Base-by-base conservation (phyloP, 345 rosid species). In the Bretschneidera sinensis region DNA sequence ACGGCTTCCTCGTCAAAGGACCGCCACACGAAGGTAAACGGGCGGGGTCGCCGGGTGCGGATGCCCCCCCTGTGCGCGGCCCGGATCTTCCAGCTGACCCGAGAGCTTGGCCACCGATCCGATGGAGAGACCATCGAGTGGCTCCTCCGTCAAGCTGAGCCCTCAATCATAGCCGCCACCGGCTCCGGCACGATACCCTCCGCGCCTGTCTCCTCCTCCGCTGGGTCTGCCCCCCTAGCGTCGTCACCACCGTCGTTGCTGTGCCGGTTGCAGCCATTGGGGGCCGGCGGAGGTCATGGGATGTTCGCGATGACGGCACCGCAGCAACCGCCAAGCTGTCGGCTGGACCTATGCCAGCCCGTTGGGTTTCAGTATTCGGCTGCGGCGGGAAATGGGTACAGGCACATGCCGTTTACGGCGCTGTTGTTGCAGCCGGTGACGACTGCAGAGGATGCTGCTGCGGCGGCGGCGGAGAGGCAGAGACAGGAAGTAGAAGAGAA, bases 11-110 rank as follows among this genome's bases (percentile, higher is more conserved):
- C 59, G 8, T 53, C 87, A 20, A 80, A 67, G 48, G 96, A 88
- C 77, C 89, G 92, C 19, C 96, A 85, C 65, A 77, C 82, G 51
- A 88, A 85, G 58, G 88, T 88, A 23, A 75, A 88, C 63, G 89
- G 92, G 68, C 59, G 92, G 43, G 85, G 96, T 22, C 83, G 89
- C 55, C 78, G 91, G 11, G 85, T 88, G 8, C 85, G 91, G 62
- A 78, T 85, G 81, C 87, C 89, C 0, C 79, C 85, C 0, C 79
- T 88, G 21, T 76, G 83, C 65, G 91, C 89, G 4, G 89, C 96
- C 49, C 63, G 91, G 62, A 80, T 85, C 64, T 88, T 88, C 50
- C 95, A 87, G 78, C 74, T 83, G 19, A 87, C 91, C 54, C 78
- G 85, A 35, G 91, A 87, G 57, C 91, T 87, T 24, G 88, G 88